phyloP scores from a whole-genome alignment of 305 asterid genomes.

The Ajuga reptans region DNA sequence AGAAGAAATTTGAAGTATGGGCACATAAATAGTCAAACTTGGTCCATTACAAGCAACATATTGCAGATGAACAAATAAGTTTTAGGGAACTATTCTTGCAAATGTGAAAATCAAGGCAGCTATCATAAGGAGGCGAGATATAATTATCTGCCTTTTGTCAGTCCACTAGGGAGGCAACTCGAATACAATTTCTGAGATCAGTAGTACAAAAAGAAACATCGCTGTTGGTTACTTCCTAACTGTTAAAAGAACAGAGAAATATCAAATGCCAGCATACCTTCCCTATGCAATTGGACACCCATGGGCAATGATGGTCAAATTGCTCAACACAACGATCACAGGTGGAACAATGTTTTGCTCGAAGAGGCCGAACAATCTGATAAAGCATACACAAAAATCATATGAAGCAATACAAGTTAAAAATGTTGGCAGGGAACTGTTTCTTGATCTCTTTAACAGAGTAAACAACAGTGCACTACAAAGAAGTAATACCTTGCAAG shows the following conservation, averaged over 20 bases:
- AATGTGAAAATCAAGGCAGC: slow-evolving; percentile 7
- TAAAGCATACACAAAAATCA: slow-evolving; percentile 20
- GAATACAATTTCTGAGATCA: not conserved
- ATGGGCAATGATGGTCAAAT: slow-evolving; percentile 98
- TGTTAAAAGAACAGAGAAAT: not conserved
- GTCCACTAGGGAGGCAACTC: not conserved
- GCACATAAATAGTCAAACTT: not conserved
- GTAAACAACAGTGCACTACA: slow-evolving; percentile 3
- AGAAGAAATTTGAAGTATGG: slow-evolving; percentile 15
- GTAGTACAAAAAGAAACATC: not conserved
- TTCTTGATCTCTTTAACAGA: slow-evolving; percentile 1
- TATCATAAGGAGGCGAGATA: not conserved
- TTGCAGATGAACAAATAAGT: not conserved
- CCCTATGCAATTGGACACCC: slow-evolving; percentile 99
- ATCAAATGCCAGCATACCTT: slow-evolving; percentile 46
- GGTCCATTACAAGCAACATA: slow-evolving; percentile 6
- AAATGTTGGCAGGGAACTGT: slow-evolving; percentile 11
- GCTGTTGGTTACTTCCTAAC: not conserved
- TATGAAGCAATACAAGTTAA: slow-evolving; percentile 19
- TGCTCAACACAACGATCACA: slow-evolving; percentile 99
- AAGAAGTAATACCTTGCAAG: slow-evolving; percentile 72
- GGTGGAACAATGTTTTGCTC: slow-evolving; percentile 96
- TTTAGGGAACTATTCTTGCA: not conserved
- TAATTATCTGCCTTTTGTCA: slow-evolving; percentile 4
- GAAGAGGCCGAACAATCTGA: slow-evolving; percentile 96